These are phyloP conservation scores for Rhinocladiella mackenziei DNA, from an alignment of 2,329 filamentous ascomycete species.

Conservation along the genomic window DNA sequence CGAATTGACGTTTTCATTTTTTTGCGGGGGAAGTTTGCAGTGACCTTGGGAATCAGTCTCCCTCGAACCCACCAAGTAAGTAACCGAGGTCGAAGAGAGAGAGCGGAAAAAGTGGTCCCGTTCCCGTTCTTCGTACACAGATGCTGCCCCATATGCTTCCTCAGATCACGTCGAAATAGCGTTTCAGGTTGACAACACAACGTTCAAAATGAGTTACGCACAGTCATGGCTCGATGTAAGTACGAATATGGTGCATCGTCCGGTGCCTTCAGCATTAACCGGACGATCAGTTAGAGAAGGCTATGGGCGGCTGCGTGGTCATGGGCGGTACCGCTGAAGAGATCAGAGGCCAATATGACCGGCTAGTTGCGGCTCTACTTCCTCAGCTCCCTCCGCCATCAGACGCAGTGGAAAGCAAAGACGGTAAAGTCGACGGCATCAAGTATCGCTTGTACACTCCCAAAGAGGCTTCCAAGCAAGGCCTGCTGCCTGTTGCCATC, in stretches of 20 bases:
- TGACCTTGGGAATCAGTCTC: too few species aligned
- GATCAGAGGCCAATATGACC: slow-evolving; percentile 20
- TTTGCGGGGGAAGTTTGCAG: neutral
- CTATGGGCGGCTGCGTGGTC: slow-evolving; percentile 21
- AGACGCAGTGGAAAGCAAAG: slow-evolving; percentile 25
- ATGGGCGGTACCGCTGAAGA: slow-evolving; percentile 23
- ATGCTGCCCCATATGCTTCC: too few species aligned
- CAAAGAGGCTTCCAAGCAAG: slow-evolving; percentile 23
- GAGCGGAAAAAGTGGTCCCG: too few species aligned
- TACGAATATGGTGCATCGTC: neutral
- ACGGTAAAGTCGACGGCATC: slow-evolving; percentile 26
- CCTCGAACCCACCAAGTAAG: neutral
- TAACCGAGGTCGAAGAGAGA: slow-evolving; percentile 3
- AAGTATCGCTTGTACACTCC: slow-evolving; percentile 26
- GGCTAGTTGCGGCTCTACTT: slow-evolving; percentile 19
- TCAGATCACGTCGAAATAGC: too few species aligned
- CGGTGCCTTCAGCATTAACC: neutral
- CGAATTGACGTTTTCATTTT: too few species aligned
- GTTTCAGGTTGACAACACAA: neutral
- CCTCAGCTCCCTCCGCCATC: slow-evolving; percentile 22
- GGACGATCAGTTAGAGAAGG: slow-evolving; percentile 23
- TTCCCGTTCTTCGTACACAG: too few species aligned
- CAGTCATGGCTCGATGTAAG: slow-evolving; percentile 27
- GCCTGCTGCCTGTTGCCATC: slow-evolving; percentile 25
- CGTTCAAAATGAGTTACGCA: slow-evolving; percentile 22